Evolutionary conservation across 2,329 filamentous ascomycete genomes (phyloP).

Genomic region (Lachnellula hyalina): DNA sequence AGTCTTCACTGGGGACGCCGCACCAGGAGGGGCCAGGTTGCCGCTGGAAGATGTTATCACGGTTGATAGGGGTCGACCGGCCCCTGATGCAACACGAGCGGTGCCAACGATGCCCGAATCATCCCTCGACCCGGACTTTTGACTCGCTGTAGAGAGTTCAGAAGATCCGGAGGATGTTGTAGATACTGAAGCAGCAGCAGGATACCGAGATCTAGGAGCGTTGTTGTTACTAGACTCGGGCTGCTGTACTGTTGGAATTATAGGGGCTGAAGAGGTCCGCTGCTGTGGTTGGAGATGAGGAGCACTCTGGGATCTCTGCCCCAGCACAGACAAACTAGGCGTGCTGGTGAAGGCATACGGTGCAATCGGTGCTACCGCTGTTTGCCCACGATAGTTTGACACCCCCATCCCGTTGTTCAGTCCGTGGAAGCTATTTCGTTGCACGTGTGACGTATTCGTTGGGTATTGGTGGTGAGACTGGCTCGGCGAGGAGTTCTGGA

Average conservation of each 20-base stretch:
- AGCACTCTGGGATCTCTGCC: slow-evolving; percentile 21
- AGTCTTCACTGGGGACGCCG: slow-evolving; percentile 52
- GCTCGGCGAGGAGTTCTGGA: slow-evolving; percentile 30
- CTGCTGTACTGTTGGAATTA: slow-evolving; percentile 36
- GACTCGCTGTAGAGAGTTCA: slow-evolving; percentile 34
- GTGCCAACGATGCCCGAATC: slow-evolving; percentile 44
- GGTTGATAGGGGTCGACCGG: slow-evolving; percentile 34
- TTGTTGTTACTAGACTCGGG: slow-evolving; percentile 28
- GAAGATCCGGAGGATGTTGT: slow-evolving; percentile 33
- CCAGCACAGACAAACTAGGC: slow-evolving; percentile 54
- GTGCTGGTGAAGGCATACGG: slow-evolving; percentile 72
- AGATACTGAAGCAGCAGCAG: slow-evolving; percentile 48
- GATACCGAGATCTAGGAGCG: slow-evolving; percentile 38
- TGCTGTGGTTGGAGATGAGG: slow-evolving; percentile 52
- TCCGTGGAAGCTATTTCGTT: slow-evolving; percentile 47
- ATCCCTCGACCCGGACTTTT: slow-evolving; percentile 45
- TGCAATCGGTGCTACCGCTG: slow-evolving; percentile 54
- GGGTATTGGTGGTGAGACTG: slow-evolving; percentile 43
- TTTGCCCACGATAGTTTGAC: slow-evolving; percentile 48
- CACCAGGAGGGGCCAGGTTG: slow-evolving; percentile 43
- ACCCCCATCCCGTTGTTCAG: slow-evolving; percentile 42
- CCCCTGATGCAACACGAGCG: slow-evolving; percentile 20
- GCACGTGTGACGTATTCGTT: slow-evolving; percentile 37
- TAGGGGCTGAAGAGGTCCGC: slow-evolving; percentile 49
- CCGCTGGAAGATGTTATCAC: slow-evolving; percentile 42